A percentile compares a stretch with the other conserved stretches of the same genome.
Conservation (phyloP, 2,329 filamentous ascomycete genomes). For the Microdochium nivale region DNA sequence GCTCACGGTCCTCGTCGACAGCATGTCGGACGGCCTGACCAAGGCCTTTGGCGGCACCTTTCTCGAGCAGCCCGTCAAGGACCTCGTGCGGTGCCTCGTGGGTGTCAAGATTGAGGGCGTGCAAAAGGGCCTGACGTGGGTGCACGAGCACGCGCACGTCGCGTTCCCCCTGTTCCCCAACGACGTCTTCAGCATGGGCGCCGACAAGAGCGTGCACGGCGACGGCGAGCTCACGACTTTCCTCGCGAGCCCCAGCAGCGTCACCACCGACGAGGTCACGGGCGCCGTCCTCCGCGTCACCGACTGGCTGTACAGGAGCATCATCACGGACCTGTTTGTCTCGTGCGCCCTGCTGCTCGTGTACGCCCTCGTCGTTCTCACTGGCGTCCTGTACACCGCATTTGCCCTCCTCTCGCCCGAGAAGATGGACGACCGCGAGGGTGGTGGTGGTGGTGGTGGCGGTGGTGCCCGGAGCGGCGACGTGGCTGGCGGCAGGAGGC, state of each 20-base stretch:
- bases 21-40: conserved; percentile 68
- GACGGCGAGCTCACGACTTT: conserved; percentile 59
- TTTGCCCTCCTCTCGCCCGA: conserved; percentile 8
- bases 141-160: conserved; percentile 77
- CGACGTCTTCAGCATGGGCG: conserved; percentile 76
- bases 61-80: conserved; percentile 67
- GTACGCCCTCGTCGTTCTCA: conserved; percentile 69
- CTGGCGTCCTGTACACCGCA: conserved; percentile 61
- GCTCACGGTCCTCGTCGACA: conserved; percentile 70
- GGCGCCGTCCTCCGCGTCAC: conserved; percentile 65
- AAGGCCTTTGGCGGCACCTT: conserved; percentile 74
- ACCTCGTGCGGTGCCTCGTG: conserved; percentile 80
- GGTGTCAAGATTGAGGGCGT: conserved; percentile 77
- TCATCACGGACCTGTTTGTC: conserved; percentile 74
- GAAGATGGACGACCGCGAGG: background rate
- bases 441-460: no score
- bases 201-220: conserved; percentile 49
- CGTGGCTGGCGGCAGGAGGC: background rate
- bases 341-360: conserved; percentile 64
- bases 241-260: conserved; percentile 64
- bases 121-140: conserved; percentile 88
- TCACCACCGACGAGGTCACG: conserved; percentile 74
- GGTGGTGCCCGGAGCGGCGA: no score
- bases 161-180: conserved; percentile 69
- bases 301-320: conserved; percentile 54